Evolutionary conservation across 106 monocot species (phyloP).

Genomic region (Vanilla planifolia): DNA sequence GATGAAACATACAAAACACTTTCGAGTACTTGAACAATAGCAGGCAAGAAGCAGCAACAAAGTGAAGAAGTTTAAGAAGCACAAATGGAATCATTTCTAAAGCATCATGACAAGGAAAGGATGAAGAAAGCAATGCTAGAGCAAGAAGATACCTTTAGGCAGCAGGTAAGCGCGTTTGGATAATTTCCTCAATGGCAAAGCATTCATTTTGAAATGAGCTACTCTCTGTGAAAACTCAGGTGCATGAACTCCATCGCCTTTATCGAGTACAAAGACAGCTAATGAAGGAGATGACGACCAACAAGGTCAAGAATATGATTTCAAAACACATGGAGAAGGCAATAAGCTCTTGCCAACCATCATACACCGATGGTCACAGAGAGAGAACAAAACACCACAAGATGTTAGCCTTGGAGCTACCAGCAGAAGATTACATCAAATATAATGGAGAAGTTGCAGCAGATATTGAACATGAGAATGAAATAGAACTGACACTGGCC

Average conservation of each 20-base stretch:
- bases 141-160: constrained; percentile 48
- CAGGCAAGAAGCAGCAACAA: background rate
- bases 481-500: constrained; percentile 58
- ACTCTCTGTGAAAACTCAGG: constrained; percentile 23
- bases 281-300: constrained; percentile 50
- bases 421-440: constrained; percentile 39
- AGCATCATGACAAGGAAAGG: constrained; percentile 22
- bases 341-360: background rate
- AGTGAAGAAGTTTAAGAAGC: too few species aligned
- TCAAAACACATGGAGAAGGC: constrained; percentile 1
- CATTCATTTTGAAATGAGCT: background rate
- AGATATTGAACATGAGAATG: constrained; percentile 16
- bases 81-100: constrained; percentile 27
- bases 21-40: background rate
- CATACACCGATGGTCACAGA: too few species aligned
- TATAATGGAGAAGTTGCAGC: constrained; percentile 6
- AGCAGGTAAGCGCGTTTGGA: constrained; percentile 18
- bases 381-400: constrained; percentile 4
- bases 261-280: constrained; percentile 58
- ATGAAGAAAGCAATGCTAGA: constrained; percentile 47
- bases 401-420: constrained; percentile 27
- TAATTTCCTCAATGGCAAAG: background rate
- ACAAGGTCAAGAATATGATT: constrained; percentile 6
- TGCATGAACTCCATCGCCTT: constrained; percentile 68
- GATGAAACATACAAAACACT: background rate